Conservation (phyloP, 208 protist species). For the Angomonas deanei region DNA sequence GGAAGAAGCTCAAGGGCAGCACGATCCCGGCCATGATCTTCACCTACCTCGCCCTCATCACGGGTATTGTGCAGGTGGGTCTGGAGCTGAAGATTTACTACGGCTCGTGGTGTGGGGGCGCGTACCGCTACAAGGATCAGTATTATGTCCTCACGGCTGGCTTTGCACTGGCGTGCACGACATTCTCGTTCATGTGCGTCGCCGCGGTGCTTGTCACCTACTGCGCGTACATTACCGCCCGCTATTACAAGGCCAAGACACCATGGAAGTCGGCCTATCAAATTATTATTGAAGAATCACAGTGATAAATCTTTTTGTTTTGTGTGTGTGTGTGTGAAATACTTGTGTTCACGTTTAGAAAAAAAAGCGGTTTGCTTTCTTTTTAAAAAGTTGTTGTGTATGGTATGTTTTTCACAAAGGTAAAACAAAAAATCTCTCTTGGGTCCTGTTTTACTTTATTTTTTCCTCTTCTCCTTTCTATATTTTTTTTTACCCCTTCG, state of each 20-base stretch:
- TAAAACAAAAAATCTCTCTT: conserved; percentile 1
- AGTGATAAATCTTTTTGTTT: background rate
- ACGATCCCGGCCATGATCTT: conserved; percentile 36
- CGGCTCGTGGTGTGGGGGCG: conserved; percentile 45
- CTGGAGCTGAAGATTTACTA: conserved; percentile 66
- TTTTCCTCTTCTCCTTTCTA: background rate
- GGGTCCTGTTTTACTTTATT: background rate
- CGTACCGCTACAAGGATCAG: conserved; percentile 38
- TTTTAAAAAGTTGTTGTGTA: background rate
- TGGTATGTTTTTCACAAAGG: no score
- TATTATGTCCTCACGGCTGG: conserved; percentile 54
- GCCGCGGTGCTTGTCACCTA: conserved; percentile 30
- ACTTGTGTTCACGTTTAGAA: no score
- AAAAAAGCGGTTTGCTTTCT: background rate
- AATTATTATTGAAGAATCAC: conserved; percentile 34
- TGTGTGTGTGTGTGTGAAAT: no score
- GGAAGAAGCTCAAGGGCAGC: conserved; percentile 37
- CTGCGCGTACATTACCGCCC: conserved; percentile 29
- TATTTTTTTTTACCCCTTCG: background rate
- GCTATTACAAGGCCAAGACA: conserved; percentile 41
- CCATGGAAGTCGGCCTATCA: conserved; percentile 35
- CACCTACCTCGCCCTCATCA: conserved; percentile 29
- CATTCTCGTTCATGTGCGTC: conserved; percentile 38
- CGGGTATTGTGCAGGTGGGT: conserved; percentile 36
- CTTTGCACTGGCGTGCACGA: conserved; percentile 42